A percentile compares a stretch with the other conserved stretches of the same genome.
Conservation (phyloP, 1,284 basidiomycete species). For the Coniophora puteana region DNA sequence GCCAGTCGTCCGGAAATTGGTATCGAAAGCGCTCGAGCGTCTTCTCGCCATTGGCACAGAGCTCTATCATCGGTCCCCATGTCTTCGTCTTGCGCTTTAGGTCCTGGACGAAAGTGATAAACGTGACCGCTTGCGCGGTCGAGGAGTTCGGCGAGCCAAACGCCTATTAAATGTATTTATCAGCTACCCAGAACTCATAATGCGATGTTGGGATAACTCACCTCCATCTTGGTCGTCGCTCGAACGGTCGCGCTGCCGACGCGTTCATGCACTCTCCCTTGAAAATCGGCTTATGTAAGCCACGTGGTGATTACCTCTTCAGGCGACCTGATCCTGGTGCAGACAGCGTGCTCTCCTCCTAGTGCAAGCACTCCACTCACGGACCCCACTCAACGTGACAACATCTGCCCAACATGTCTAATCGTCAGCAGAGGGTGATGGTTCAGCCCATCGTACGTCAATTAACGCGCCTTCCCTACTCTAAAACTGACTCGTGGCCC, state of each 20-base stretch:
- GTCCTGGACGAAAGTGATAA: slow-evolving; percentile 99
- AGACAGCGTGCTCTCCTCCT: slow-evolving; percentile 19
- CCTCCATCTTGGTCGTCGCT: slow-evolving; percentile 30
- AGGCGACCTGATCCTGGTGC: slow-evolving; percentile 19
- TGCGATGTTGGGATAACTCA: slow-evolving; percentile 8
- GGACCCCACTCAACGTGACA: no score
- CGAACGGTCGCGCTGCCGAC: no score
- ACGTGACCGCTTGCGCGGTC: slow-evolving; percentile 96
- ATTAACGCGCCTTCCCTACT: slow-evolving; percentile 1
- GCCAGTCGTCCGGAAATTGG: slow-evolving; percentile 96
- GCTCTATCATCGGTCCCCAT: slow-evolving; percentile 97
- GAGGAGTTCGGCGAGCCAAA: slow-evolving; percentile 69
- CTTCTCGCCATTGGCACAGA: slow-evolving; percentile 94
- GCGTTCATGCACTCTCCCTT: slow-evolving; percentile 4
- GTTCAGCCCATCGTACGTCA: slow-evolving; percentile 95
- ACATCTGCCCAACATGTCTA: slow-evolving; percentile 66
- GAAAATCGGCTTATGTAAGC: slow-evolving; percentile 7
- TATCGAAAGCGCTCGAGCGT: slow-evolving; percentile 95
- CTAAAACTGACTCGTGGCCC: slow-evolving; percentile 17
- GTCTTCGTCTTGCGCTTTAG: slow-evolving; percentile 94
- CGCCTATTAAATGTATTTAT: slow-evolving; percentile 31
- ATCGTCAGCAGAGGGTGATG: slow-evolving; percentile 92
- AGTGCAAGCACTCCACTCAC: no score
- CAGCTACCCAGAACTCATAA: not conserved
- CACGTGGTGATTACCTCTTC: no score